Evolutionary conservation across 257 asterid genomes (phyloP).

Genomic region (Lantana camara): DNA sequence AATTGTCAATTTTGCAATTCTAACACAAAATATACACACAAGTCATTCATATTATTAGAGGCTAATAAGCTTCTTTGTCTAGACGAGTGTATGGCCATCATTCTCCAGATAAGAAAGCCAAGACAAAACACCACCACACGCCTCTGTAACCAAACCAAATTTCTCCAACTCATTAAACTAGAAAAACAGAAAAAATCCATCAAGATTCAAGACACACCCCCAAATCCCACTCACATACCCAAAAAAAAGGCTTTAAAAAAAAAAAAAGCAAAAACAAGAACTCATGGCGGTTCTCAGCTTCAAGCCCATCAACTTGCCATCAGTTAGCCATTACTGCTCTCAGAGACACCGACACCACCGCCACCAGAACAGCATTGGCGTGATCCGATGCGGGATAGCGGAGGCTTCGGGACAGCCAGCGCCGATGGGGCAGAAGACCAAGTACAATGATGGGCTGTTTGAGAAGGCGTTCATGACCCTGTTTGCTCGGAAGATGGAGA

Average conservation of each 20-base stretch:
- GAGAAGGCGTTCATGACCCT: conserved; percentile 82
- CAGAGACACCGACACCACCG: neutral
- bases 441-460: conserved; percentile 79
- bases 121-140: conserved; percentile 36
- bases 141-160: conserved; percentile 1
- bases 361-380: neutral
- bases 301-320: conserved; percentile 40
- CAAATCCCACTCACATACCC: neutral
- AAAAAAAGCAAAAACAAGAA: neutral
- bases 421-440: conserved; percentile 88
- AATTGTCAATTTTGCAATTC: neutral
- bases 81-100: conserved; percentile 29
- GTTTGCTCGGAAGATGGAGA: conserved; percentile 89
- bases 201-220: neutral
- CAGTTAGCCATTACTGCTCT: conserved; percentile 16
- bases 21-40: too few species aligned
- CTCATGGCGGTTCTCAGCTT: conserved; percentile 54
- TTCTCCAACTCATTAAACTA: neutral
- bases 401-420: conserved; percentile 90
- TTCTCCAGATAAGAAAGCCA: conserved; percentile 17
- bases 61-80: conserved; percentile 1
- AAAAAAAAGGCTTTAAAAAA: neutral
- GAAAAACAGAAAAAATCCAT: neutral
- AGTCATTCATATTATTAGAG: conserved; percentile 13
- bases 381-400: conserved; percentile 71